Evolutionary conservation across 2,329 filamentous ascomycete species (phyloP).

Genomic region (Penicillium brasilianum): DNA sequence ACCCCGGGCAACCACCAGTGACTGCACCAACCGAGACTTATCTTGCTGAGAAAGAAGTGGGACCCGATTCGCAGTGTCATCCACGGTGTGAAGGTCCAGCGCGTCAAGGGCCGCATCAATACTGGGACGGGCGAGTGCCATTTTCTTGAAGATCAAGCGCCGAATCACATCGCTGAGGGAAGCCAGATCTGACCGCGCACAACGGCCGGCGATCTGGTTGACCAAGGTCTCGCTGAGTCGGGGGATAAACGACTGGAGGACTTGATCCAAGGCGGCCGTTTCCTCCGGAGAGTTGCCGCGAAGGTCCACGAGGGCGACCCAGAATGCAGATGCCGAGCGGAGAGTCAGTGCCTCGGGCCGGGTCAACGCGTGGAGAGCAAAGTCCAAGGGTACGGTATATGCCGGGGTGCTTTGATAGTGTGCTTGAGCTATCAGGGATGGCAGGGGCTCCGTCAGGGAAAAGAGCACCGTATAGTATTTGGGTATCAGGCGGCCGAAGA

Average conservation of each 20-base stretch:
- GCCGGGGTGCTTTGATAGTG: slow-evolving; percentile 32
- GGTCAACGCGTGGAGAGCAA: slow-evolving; percentile 48
- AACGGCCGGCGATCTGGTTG: slow-evolving; percentile 48
- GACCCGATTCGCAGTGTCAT: slow-evolving; percentile 26
- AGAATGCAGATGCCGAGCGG: slow-evolving; percentile 52
- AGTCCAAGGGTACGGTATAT: slow-evolving; percentile 45
- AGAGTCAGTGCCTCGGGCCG: slow-evolving; percentile 53
- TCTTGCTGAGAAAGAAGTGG: slow-evolving; percentile 41
- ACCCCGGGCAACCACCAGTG: slow-evolving; percentile 46
- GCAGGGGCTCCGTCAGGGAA: slow-evolving; percentile 33
- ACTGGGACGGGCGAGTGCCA: slow-evolving; percentile 45
- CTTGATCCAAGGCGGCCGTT: slow-evolving; percentile 33
- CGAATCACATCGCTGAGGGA: slow-evolving; percentile 49
- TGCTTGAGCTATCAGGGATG: slow-evolving; percentile 11
- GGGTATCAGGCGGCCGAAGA: slow-evolving; percentile 48
- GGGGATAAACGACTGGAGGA: slow-evolving; percentile 44
- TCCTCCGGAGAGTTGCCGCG: slow-evolving; percentile 30
- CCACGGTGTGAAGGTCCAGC: slow-evolving; percentile 30
- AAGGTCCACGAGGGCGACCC: slow-evolving; percentile 47
- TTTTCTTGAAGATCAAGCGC: slow-evolving; percentile 49
- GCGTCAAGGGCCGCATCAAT: slow-evolving; percentile 44
- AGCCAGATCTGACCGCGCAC: slow-evolving; percentile 52
- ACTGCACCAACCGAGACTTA: slow-evolving; percentile 48
- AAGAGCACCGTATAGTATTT: slow-evolving; percentile 50
- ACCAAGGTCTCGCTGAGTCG: slow-evolving; percentile 47